Evolutionary conservation across 768 basidiomycete species (phyloP), one percentile per base, ranked within the genome.

Genomic region (Macrolepiota albuminosa): DNA sequence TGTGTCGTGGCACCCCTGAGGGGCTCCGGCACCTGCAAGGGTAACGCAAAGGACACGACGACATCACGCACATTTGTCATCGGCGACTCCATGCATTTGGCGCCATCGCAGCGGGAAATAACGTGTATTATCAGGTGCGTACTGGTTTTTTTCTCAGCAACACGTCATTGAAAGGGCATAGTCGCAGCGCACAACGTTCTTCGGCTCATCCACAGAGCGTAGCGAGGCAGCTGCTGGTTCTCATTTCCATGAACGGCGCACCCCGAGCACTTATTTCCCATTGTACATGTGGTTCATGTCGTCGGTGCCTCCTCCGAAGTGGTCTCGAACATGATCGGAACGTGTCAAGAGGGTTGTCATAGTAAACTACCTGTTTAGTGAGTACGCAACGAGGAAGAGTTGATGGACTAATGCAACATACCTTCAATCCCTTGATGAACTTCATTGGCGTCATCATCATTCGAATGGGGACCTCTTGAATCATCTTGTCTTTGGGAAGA

Each of bases 71-170:
- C 87, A 13, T 88, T 87, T 64, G 85, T 79, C 9, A 69, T 86
- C 6, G 86, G 86, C 8, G 86, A 88, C 56, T 77, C 80, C 0
- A 85, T 66, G 84, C 84, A 4, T 86, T 85, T 59, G 84, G 84
- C 6, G 86, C 85, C 0, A 78, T 82, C 24, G 78, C 82, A 26
- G 85, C 86, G 13, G 86, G 84, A 0, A 81, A 85, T 61, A 84
- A 73, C 36, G 82, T 83, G 2, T 80, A 81, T 64, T 75, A 72
- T 40, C 84, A 85, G 73, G 78, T 76, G 58, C 14, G 4, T 37
- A 11, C 29, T n/a, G 0, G 8, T n/a, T n/a, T 42, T 42, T 8
- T 16, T 40, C 10, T 13, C 21, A 21, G 21, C 21, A 21, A 21
- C 21, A 21, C 21, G 21, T 21, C 21, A 21, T 21, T 21, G 21